Evolutionary conservation across 306 rosid genomes (phyloP).

Genomic region (Clitoria ternatea): DNA sequence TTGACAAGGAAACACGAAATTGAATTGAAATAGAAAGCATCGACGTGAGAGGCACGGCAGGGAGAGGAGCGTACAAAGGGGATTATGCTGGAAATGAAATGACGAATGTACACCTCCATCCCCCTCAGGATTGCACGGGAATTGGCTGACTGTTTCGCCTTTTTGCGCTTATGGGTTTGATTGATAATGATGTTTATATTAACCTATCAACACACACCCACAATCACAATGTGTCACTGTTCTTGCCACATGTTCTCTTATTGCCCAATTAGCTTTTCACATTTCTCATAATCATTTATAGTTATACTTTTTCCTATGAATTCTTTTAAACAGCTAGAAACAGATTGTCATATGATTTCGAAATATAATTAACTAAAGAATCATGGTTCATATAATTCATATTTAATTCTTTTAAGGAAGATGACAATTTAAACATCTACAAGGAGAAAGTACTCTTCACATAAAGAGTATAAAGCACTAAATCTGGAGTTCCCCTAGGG

Average conservation of each 20-base stretch:
- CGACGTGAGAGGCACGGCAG: background rate
- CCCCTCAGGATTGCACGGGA: conserved; percentile 43
- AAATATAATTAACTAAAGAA: too few relatives aligned
- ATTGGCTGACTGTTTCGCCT: conserved; percentile 19
- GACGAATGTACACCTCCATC: too few relatives aligned
- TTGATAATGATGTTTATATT: background rate
- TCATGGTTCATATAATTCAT: too few relatives aligned
- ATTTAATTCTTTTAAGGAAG: too few relatives aligned
- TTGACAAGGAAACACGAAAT: conserved; percentile 1
- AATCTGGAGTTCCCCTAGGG: too few relatives aligned
- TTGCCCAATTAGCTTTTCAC: conserved; percentile 22
- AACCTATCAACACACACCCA: background rate
- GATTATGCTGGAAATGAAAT: background rate
- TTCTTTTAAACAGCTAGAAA: too few relatives aligned
- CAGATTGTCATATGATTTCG: too few relatives aligned
- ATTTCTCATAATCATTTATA: too few relatives aligned
- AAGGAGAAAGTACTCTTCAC: too few relatives aligned
- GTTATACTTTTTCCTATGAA: too few relatives aligned
- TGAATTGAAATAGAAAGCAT: background rate
- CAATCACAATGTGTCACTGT: conserved; percentile 19
- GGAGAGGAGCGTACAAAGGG: conserved; percentile 5
- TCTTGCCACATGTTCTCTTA: conserved; percentile 6
- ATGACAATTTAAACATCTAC: too few relatives aligned
- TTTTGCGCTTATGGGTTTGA: background rate
- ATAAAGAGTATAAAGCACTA: too few relatives aligned